Conservation (phyloP, 116 monocot species). For the Iris pallida region DNA sequence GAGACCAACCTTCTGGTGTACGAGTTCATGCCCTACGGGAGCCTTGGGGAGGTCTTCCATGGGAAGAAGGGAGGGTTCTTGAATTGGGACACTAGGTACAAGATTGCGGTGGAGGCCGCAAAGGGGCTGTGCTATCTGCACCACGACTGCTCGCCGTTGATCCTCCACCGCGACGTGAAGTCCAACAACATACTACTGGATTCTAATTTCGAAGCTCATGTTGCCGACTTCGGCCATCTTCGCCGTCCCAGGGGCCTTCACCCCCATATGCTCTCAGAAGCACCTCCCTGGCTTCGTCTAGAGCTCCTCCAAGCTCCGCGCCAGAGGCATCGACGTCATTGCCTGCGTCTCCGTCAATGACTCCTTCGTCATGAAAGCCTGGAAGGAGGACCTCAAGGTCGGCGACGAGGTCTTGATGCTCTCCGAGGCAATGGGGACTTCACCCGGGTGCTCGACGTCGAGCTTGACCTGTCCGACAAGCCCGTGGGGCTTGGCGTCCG, state of each 20-base stretch:
- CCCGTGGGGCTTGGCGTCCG: constrained; percentile 75
- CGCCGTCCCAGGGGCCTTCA: constrained; percentile 96
- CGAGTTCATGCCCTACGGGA: constrained; percentile 50
- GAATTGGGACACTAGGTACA: constrained; percentile 41
- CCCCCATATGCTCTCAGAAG: constrained; percentile 95
- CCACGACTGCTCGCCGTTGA: constrained; percentile 46
- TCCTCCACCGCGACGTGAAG: constrained; percentile 46
- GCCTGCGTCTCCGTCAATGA: constrained; percentile 18
- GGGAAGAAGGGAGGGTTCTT: constrained; percentile 45
- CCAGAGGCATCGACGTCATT: constrained; percentile 64
- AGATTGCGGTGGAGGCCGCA: constrained; percentile 39
- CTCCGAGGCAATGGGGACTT: too few relatives aligned
- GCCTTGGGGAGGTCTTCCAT: constrained; percentile 43
- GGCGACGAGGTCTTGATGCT: too few relatives aligned
- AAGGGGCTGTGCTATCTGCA: constrained; percentile 47
- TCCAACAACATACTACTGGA: constrained; percentile 50
- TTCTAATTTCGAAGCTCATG: constrained; percentile 40
- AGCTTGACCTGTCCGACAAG: too few relatives aligned
- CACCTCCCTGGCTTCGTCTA: constrained; percentile 86
- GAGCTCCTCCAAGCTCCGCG: constrained; percentile 63
- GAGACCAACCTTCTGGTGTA: constrained; percentile 44
- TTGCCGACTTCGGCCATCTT: constrained; percentile 62
- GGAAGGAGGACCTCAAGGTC: too few relatives aligned
- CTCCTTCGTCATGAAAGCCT: constrained; percentile 16
- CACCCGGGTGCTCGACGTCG: too few relatives aligned